phyloP scores from a whole-genome alignment of 768 basidiomycete species.

The Chalciporus piperatus region DNA sequence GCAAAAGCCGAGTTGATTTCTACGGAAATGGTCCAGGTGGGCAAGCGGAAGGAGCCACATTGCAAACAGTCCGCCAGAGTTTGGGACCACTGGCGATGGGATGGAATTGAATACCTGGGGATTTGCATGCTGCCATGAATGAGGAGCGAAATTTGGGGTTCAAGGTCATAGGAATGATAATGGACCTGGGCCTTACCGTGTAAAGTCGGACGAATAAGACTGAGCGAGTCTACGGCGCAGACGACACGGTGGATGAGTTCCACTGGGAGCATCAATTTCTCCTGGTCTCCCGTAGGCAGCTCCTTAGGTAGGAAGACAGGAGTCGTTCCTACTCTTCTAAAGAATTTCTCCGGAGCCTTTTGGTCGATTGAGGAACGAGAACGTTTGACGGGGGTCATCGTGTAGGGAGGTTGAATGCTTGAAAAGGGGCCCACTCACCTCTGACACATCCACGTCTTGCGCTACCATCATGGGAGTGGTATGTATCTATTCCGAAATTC shows the following conservation, averaged over 20 bases:
- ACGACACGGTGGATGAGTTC: neutral
- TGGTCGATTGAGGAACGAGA: too few relatives aligned
- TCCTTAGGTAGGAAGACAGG: too few relatives aligned
- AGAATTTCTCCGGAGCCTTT: too few relatives aligned
- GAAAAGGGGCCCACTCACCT: too few relatives aligned
- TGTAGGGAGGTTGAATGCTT: too few relatives aligned
- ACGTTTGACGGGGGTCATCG: too few relatives aligned
- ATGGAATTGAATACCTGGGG: too few relatives aligned
- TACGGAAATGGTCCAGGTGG: neutral
- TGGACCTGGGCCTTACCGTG: too few relatives aligned
- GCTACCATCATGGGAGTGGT: neutral
- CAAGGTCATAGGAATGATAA: neutral
- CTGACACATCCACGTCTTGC: too few relatives aligned
- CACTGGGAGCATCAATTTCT: neutral
- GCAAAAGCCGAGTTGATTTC: neutral
- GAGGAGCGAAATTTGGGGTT: neutral
- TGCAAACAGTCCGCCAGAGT: neutral
- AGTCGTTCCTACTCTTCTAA: too few relatives aligned
- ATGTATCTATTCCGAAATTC: neutral
- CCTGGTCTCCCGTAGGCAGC: too few relatives aligned
- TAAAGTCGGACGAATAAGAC: neutral
- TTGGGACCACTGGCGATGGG: neutral
- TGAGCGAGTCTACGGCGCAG: neutral
- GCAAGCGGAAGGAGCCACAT: neutral
- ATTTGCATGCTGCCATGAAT: neutral